Evolutionary conservation across 208 protist species (phyloP).

Genomic region (Acanthamoeba culbertsoni): DNA sequence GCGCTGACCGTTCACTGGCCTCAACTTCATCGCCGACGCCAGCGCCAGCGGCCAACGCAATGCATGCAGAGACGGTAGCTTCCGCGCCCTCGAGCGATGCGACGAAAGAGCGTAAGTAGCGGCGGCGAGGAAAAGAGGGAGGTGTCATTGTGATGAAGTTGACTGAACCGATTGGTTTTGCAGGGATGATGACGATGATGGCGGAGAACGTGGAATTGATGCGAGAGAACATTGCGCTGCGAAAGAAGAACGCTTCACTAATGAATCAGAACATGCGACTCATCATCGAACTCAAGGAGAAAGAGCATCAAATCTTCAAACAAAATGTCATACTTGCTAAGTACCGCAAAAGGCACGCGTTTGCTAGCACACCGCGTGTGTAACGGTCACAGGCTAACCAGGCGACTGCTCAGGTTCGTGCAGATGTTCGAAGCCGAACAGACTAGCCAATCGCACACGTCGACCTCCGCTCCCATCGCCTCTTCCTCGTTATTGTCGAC

Average conservation of each 20-base stretch:
- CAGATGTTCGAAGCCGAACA: slow-evolving; percentile 13
- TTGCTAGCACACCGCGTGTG: not conserved
- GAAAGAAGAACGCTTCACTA: not conserved
- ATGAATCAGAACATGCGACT: slow-evolving; percentile 20
- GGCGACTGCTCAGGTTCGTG: not conserved
- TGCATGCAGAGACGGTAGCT: too few species aligned
- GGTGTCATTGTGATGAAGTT: too few species aligned
- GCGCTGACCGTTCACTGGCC: too few species aligned
- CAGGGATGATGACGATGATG: not conserved
- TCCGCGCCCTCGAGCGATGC: too few species aligned
- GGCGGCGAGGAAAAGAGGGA: not conserved
- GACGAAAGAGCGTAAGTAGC: not conserved
- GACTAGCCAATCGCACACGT: too few species aligned
- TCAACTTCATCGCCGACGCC: too few species aligned
- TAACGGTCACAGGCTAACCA: not conserved
- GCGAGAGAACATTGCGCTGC: not conserved
- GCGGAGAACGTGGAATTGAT: not conserved
- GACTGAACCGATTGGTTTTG: too few species aligned
- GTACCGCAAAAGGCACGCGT: not conserved
- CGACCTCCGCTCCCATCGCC: too few species aligned
- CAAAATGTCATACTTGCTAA: not conserved
- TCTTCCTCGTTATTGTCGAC: too few species aligned
- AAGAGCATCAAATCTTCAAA: not conserved
- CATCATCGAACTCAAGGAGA: not conserved
- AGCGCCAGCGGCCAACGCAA: too few species aligned